A percentile compares a stretch with the other conserved stretches of the same genome.
Evolutionary conservation across 2,329 filamentous ascomycete species (phyloP).

Genomic region (Colletotrichum cereale): DNA sequence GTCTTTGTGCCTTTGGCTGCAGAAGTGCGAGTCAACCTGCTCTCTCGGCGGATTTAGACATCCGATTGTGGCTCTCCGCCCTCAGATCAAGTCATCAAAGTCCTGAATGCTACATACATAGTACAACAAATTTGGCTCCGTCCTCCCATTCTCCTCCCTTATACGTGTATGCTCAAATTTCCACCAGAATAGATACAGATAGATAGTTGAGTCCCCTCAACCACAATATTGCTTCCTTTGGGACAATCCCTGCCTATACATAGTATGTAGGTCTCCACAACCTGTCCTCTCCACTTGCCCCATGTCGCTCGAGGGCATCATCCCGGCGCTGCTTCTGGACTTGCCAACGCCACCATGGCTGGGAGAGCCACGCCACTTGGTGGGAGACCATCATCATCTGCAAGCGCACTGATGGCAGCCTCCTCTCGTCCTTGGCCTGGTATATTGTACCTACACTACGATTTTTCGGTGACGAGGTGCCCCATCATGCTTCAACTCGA

Average conservation of each 20-base stretch:
- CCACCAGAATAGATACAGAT: slow-evolving; percentile 14
- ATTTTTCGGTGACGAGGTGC: neutral
- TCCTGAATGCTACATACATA: slow-evolving; percentile 22
- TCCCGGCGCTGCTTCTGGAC: neutral
- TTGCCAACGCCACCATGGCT: neutral
- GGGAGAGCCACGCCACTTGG: neutral
- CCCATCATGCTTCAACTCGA: neutral
- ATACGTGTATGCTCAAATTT: neutral
- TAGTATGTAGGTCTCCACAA: neutral
- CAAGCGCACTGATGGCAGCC: neutral
- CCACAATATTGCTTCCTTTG: neutral
- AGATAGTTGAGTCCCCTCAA: slow-evolving; percentile 5
- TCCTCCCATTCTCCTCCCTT: neutral
- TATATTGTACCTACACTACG: neutral
- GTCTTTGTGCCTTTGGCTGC: slow-evolving; percentile 20
- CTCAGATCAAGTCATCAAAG: slow-evolving; percentile 13
- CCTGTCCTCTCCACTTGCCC: neutral
- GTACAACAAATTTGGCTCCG: neutral
- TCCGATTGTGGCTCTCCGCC: slow-evolving; percentile 10
- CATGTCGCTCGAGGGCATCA: neutral
- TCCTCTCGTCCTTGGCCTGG: neutral
- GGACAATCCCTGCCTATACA: neutral
- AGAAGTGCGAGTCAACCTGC: neutral
- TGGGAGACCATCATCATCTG: neutral
- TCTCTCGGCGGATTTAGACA: neutral